Conservation (phyloP, 2,329 filamentous ascomycete species). For the Fusarium sp. region DNA sequence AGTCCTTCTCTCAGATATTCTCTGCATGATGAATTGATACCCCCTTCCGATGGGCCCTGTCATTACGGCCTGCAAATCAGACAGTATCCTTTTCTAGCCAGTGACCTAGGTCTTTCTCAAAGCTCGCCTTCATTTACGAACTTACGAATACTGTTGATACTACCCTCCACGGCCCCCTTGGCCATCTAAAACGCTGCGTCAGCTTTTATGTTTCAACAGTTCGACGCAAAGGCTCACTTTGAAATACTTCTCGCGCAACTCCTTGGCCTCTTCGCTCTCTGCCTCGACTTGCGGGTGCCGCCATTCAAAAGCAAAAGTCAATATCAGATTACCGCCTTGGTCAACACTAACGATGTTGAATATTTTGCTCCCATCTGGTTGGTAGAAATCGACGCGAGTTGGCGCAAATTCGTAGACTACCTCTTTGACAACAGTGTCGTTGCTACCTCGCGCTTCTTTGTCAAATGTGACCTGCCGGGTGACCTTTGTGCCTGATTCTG, state of each 20-base stretch:
- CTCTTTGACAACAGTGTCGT: constrained; percentile 39
- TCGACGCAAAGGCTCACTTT: constrained; percentile 13
- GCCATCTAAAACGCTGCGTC: not conserved
- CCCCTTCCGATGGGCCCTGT: accelerated
- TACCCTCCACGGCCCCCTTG: constrained; percentile 24
- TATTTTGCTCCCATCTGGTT: constrained; percentile 50
- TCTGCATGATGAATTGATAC: not conserved
- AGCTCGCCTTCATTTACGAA: constrained; percentile 18
- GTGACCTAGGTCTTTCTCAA: not conserved
- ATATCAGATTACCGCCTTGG: constrained; percentile 42
- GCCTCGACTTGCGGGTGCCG: constrained; percentile 42
- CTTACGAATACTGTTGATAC: constrained; percentile 25
- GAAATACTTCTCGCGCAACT: constrained; percentile 37
- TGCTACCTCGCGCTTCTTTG: constrained; percentile 1
- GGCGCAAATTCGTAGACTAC: constrained; percentile 46
- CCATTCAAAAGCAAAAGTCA: constrained; percentile 53
- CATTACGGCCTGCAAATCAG: accelerated
- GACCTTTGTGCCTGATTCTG: constrained; percentile 31
- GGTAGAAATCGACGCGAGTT: constrained; percentile 47
- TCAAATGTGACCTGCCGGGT: constrained; percentile 45
- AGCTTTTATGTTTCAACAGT: accelerated
- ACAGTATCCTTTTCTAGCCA: accelerated
- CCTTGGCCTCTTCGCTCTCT: constrained; percentile 40
- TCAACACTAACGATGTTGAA: constrained; percentile 48
- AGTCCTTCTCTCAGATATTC: not conserved